These are phyloP conservation scores for Staphylotrichum longicolle DNA, from an alignment of 495 filamentous ascomycete species.

Conservation along the genomic window DNA sequence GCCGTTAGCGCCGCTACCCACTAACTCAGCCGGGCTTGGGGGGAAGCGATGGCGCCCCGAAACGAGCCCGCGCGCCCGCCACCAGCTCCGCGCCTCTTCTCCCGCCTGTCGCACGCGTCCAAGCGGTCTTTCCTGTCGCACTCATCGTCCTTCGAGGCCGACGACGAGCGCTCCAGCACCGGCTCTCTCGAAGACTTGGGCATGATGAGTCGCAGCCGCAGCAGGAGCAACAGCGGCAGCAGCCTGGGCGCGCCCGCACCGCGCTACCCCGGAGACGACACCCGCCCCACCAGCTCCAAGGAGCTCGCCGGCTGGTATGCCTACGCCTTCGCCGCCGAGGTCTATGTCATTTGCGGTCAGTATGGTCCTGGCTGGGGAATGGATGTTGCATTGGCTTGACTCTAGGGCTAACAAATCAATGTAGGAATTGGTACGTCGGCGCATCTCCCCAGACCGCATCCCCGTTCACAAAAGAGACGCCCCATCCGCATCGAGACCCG, in stretches of 20 bases:
- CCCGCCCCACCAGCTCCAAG: constrained; percentile 76
- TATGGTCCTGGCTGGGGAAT: constrained; percentile 10
- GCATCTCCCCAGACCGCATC: neutral
- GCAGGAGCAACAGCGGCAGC: constrained; percentile 20
- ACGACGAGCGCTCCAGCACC: constrained; percentile 56
- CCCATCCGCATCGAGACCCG: neutral
- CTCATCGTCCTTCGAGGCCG: constrained; percentile 57
- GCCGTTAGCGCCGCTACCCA: neutral
- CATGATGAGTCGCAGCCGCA: constrained; percentile 30
- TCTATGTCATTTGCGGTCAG: constrained; percentile 92
- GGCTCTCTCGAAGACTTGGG: constrained; percentile 19
- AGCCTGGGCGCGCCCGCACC: constrained; percentile 19
- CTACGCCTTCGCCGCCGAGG: constrained; percentile 96
- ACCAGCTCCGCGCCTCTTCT: constrained; percentile 43
- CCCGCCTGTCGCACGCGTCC: constrained; percentile 45
- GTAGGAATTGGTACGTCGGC: constrained; percentile 32
- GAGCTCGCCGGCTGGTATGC: constrained; percentile 94
- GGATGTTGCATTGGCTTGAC: neutral
- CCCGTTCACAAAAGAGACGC: neutral
- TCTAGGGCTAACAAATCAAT: constrained; percentile 4
- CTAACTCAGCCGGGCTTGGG: too few species aligned
- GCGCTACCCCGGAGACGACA: constrained; percentile 79
- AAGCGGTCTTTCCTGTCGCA: constrained; percentile 45
- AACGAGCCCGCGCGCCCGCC: constrained; percentile 38
- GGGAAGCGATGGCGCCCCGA: constrained; percentile 34